A percentile compares a stretch with the other conserved stretches of the same genome.
Conservation (phyloP, 441 rosid species). For the Cnidoscolus chayamansa region DNA sequence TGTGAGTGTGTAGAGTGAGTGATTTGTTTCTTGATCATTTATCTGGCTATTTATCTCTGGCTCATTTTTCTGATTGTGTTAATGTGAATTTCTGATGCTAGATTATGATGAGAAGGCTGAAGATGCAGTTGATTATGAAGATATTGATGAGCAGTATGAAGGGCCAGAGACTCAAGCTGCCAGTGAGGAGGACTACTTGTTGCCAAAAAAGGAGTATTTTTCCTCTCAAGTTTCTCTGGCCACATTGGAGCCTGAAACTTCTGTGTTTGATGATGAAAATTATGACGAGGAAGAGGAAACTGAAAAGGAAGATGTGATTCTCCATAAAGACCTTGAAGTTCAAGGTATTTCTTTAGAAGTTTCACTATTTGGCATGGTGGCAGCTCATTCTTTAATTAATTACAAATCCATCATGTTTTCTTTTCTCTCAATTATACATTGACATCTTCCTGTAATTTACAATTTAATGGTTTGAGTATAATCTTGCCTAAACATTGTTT, state of each 20-base stretch:
- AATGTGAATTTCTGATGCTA: slow-evolving; percentile 39
- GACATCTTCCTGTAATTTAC: neutral
- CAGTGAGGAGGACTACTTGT: slow-evolving; percentile 77
- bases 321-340: slow-evolving; percentile 42
- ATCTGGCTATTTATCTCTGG: slow-evolving; percentile 9
- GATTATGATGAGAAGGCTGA: slow-evolving; percentile 92
- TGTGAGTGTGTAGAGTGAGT: neutral
- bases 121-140: slow-evolving; percentile 94
- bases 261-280: slow-evolving; percentile 86
- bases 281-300: slow-evolving; percentile 88
- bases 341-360: slow-evolving; percentile 40
- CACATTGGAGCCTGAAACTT: slow-evolving; percentile 41
- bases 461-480: neutral
- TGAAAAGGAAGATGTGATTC: slow-evolving; percentile 45
- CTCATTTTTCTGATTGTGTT: slow-evolving; percentile 31
- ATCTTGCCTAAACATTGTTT: neutral
- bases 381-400: neutral
- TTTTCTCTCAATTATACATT: neutral
- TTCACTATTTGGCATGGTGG: slow-evolving; percentile 15
- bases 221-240: slow-evolving; percentile 49
- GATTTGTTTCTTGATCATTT: neutral
- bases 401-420: neutral
- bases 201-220: slow-evolving; percentile 71
- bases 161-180: slow-evolving; percentile 85
- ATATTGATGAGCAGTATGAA: slow-evolving; percentile 93